These are phyloP conservation scores for Polychaeton citri DNA, from an alignment of 2,329 filamentous ascomycete species.

Conservation along the genomic window DNA sequence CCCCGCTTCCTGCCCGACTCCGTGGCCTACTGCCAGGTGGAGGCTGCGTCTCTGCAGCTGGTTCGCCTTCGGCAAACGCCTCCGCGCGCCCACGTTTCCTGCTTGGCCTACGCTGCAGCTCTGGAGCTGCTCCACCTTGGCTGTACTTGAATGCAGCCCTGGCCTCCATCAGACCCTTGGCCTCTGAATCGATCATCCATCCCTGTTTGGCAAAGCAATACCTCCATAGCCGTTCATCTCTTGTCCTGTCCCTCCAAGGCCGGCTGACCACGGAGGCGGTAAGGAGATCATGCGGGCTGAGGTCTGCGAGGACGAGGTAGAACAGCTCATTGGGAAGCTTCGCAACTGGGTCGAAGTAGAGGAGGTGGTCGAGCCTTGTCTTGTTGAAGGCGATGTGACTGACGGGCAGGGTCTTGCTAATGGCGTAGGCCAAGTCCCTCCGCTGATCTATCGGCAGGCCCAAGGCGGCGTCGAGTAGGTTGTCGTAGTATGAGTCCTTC, in stretches of 20 bases:
- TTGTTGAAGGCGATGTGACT: conserved; percentile 1
- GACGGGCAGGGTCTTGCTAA: neutral
- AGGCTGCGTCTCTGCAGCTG: neutral
- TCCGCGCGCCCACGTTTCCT: conserved; percentile 19
- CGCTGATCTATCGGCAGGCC: neutral
- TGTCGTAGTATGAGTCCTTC: conserved; percentile 3
- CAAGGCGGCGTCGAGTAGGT: conserved; percentile 1
- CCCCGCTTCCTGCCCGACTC: conserved; percentile 1
- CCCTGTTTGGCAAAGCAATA: conserved; percentile 71
- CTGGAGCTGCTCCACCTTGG: conserved; percentile 23
- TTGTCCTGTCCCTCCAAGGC: conserved; percentile 66
- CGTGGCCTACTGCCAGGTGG: neutral
- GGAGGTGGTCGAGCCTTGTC: conserved; percentile 38
- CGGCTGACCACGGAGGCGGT: conserved; percentile 66
- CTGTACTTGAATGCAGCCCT: conserved; percentile 44
- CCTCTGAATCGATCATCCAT: conserved; percentile 40
- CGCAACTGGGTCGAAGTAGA: conserved; percentile 82
- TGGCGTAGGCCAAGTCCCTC: neutral
- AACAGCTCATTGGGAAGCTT: conserved; percentile 84
- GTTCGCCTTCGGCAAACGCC: conserved; percentile 19
- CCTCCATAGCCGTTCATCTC: conserved; percentile 80
- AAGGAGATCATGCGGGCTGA: conserved; percentile 69
- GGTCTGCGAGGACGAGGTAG: conserved; percentile 73
- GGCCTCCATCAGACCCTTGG: conserved; percentile 14
- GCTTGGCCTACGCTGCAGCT: conserved; percentile 11